A percentile compares a stretch with the other conserved stretches of the same genome.
phyloP scores from a whole-genome alignment of 2,329 filamentous ascomycete genomes.

The Daldinia sp. region DNA sequence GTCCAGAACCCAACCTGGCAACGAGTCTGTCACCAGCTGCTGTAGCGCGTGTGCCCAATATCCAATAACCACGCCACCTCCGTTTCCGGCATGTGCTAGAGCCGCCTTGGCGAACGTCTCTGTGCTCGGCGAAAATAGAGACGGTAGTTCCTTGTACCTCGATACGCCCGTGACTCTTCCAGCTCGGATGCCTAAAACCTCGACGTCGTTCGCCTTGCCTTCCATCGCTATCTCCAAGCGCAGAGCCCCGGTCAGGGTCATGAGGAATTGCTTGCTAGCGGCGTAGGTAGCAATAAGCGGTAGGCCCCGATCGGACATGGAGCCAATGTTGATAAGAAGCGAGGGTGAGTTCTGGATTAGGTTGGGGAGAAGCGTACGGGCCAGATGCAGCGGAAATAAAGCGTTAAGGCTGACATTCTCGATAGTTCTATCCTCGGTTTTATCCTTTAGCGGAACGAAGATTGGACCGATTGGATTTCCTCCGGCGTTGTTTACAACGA shows the following conservation, averaged over 20 bases:
- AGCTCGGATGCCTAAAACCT: slow-evolving; percentile 13
- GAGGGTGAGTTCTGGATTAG: slow-evolving; percentile 43
- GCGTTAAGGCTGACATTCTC: slow-evolving; percentile 57
- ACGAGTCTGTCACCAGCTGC: background rate
- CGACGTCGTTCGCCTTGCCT: slow-evolving; percentile 4
- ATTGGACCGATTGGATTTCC: background rate
- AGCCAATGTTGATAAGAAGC: background rate
- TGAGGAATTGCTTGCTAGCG: background rate
- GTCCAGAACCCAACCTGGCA: background rate
- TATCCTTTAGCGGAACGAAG: background rate
- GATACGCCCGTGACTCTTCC: slow-evolving; percentile 16
- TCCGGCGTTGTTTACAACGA: background rate
- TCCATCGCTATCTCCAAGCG: slow-evolving; percentile 50
- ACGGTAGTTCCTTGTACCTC: background rate
- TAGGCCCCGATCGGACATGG: background rate
- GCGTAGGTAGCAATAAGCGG: background rate
- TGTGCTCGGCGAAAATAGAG: background rate
- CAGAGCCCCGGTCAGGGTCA: background rate
- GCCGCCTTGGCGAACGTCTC: background rate
- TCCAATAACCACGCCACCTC: background rate
- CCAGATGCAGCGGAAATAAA: slow-evolving; percentile 60
- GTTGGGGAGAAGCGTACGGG: slow-evolving; percentile 54
- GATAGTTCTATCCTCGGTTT: slow-evolving; percentile 33
- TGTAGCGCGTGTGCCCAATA: background rate
- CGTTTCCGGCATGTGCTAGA: background rate